Conservation (phyloP, 1,284 basidiomycete genomes). For the Kalmanozyma brasiliensis region DNA sequence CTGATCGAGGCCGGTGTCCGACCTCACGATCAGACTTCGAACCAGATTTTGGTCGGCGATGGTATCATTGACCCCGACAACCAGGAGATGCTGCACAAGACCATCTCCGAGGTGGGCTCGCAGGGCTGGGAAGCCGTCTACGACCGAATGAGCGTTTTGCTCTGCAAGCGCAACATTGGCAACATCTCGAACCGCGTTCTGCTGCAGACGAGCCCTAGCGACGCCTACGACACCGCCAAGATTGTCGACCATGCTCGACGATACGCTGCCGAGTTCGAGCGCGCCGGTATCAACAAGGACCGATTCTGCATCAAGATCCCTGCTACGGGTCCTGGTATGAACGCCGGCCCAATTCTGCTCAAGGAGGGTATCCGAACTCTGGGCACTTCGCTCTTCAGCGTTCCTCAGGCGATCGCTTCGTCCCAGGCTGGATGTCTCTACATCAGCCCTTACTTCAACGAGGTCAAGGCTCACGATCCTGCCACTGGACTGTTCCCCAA, state of each 20-base stretch:
- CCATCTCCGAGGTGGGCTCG: constrained; percentile 29
- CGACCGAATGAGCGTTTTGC: constrained; percentile 16
- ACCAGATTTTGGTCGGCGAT: constrained; percentile 43
- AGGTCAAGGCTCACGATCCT: constrained; percentile 40
- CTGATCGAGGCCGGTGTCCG: constrained; percentile 38
- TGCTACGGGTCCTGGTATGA: constrained; percentile 60
- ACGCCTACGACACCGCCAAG: constrained; percentile 42
- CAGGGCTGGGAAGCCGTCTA: constrained; percentile 31
- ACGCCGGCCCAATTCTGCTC: constrained; percentile 42
- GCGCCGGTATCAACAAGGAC: constrained; percentile 30
- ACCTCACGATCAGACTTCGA: constrained; percentile 42
- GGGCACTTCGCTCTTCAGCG: constrained; percentile 63
- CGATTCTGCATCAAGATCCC: constrained; percentile 8
- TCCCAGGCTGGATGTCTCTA: constrained; percentile 62
- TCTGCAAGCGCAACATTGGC: constrained; percentile 33
- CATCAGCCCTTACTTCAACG: constrained; percentile 66
- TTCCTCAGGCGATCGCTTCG: constrained; percentile 64
- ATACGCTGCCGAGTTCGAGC: constrained; percentile 43
- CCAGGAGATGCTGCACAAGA: constrained; percentile 20
- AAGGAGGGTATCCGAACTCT: constrained; percentile 63
- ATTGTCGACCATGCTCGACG: constrained; percentile 36
- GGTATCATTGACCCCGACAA: constrained; percentile 33
- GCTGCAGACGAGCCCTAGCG: constrained; percentile 36
- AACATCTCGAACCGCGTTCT: constrained; percentile 42
- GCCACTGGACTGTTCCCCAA: constrained; percentile 36